phyloP scores from a whole-genome alignment of 208 protist genomes.

The Leishmania major region DNA sequence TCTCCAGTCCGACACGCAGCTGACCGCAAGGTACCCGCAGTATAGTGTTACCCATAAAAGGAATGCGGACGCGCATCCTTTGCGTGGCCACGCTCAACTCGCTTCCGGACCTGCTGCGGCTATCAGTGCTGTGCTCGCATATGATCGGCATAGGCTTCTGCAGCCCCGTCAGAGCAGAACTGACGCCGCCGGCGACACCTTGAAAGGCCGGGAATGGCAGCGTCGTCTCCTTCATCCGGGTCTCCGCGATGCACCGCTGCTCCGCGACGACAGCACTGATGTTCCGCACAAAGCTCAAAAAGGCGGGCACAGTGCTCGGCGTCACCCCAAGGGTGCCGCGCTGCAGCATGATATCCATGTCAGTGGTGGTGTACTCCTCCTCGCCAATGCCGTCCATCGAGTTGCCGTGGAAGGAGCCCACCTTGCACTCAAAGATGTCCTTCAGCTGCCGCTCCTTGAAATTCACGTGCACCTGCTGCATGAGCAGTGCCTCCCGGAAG shows the following conservation, averaged over 20 bases:
- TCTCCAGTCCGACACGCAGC: conserved; percentile 51
- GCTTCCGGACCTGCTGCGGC: background rate
- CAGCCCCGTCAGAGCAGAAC: background rate
- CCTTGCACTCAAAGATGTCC: conserved; percentile 83
- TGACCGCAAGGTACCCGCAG: conserved; percentile 73
- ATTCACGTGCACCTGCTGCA: conserved; percentile 57
- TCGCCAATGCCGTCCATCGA: conserved; percentile 80
- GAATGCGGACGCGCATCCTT: conserved; percentile 26
- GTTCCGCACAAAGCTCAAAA: conserved; percentile 58
- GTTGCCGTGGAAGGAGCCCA: conserved; percentile 39
- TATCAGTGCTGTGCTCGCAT: background rate
- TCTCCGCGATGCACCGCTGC: conserved; percentile 44
- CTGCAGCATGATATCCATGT: conserved; percentile 47
- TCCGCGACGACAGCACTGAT: conserved; percentile 58
- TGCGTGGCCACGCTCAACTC: conserved; percentile 18
- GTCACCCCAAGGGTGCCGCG: conserved; percentile 68
- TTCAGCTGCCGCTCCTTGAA: conserved; percentile 91
- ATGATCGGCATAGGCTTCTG: background rate
- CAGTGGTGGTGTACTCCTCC: conserved; percentile 51
- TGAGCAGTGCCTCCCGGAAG: conserved; percentile 52
- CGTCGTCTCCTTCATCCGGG: conserved; percentile 30
- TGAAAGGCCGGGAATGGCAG: background rate
- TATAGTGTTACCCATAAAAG: conserved; percentile 74
- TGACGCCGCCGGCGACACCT: background rate
- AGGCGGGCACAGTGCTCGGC: conserved; percentile 72